phyloP scores from a whole-genome alignment of 1,284 basidiomycete genomes.

The Puccinia coronata region DNA sequence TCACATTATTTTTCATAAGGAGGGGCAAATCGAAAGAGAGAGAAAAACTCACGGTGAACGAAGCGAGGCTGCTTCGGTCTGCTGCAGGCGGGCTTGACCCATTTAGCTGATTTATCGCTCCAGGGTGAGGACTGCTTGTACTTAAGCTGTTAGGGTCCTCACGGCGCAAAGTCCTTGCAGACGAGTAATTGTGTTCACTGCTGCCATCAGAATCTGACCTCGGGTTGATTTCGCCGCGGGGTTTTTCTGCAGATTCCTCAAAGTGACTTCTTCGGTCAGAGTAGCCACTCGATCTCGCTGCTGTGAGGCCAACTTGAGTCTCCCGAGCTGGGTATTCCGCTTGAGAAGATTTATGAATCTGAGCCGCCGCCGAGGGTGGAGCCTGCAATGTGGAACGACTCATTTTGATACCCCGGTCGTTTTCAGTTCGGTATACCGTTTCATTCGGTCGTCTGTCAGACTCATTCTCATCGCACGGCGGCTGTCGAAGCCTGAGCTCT shows the following conservation, averaged over 20 bases:
- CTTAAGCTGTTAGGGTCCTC: not conserved
- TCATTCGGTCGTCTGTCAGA: not conserved
- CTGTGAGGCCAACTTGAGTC: not conserved
- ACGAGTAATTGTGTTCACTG: not conserved
- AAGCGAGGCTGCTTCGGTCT: not conserved
- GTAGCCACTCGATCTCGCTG: not conserved
- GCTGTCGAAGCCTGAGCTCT: conserved; percentile 9
- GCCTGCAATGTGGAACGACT: not conserved
- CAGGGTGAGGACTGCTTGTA: not conserved
- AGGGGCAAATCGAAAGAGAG: not conserved
- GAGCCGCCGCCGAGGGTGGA: not conserved
- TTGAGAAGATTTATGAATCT: not conserved
- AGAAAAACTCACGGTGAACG: not conserved
- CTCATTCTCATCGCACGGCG: not conserved
- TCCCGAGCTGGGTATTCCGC: not conserved
- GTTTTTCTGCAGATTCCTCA: not conserved
- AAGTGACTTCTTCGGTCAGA: not conserved
- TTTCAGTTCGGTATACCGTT: not conserved
- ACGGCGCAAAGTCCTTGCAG: not conserved
- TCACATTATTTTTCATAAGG: not conserved
- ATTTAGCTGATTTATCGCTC: not conserved
- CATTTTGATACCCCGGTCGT: not conserved
- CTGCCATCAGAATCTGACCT: conserved; percentile 4
- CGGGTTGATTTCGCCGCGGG: not conserved
- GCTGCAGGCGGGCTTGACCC: not conserved